Evolutionary conservation across 345 rosid genomes (phyloP).

Genomic region (Moringa oleifera): DNA sequence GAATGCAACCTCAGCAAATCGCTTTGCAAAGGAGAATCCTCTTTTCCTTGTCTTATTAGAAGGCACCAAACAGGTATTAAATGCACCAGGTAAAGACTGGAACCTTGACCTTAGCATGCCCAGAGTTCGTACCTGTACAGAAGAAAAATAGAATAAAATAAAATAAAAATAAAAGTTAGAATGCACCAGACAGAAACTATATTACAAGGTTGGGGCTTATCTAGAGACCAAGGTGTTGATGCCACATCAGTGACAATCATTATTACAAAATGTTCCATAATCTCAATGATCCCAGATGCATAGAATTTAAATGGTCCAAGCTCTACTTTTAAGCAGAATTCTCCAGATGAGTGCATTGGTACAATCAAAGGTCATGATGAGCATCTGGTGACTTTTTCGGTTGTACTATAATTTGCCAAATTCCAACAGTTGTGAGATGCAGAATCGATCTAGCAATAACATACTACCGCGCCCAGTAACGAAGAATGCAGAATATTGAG

Average conservation of each 20-base stretch:
- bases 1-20: constrained; percentile 67
- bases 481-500: no score
- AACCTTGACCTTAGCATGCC: constrained; percentile 97
- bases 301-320: neutral
- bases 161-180: no score
- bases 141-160: constrained; percentile 3
- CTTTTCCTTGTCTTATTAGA: constrained; percentile 68
- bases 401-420: no score
- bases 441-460: no score
- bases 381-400: no score
- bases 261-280: neutral
- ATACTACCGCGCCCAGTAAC: no score
- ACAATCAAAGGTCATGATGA: no score
- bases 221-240: neutral
- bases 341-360: no score
- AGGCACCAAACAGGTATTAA: constrained; percentile 84
- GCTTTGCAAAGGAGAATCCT: constrained; percentile 82
- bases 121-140: constrained; percentile 72
- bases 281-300: no score
- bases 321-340: neutral
- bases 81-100: constrained; percentile 91
- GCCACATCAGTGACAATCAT: neutral
- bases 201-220: constrained; percentile 3
- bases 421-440: no score
- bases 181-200: neutral